phyloP scores from a whole-genome alignment of 2,329 filamentous ascomycete species.

The Stagonosporopsis rhizophila region DNA sequence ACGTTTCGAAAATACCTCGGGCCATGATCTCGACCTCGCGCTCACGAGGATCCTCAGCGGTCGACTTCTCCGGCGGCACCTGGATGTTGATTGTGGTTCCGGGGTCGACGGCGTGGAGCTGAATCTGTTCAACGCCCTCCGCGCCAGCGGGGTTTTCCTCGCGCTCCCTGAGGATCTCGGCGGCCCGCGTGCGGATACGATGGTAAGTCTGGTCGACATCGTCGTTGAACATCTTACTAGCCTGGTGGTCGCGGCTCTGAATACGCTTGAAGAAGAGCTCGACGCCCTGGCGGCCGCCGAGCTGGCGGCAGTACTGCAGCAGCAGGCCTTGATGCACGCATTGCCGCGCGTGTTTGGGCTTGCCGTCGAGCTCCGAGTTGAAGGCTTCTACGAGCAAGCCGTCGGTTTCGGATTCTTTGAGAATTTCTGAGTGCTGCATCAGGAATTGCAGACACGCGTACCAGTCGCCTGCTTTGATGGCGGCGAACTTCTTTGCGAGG shows the following conservation, averaged over 20 bases:
- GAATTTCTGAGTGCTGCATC: conserved; percentile 75
- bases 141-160: conserved; percentile 56
- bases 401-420: conserved; percentile 87
- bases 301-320: conserved; percentile 90
- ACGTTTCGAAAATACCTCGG: conserved; percentile 80
- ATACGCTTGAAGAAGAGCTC: conserved; percentile 96
- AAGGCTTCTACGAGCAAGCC: conserved; percentile 91
- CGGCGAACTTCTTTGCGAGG: conserved; percentile 80
- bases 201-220: conserved; percentile 89
- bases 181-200: conserved; percentile 77
- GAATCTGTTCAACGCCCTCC: conserved; percentile 89
- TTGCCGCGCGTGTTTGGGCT: conserved; percentile 78
- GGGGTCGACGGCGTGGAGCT: conserved; percentile 94
- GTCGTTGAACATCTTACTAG: conserved; percentile 87
- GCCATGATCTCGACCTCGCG: conserved; percentile 64
- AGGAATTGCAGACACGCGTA: conserved; percentile 77
- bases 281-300: conserved; percentile 89
- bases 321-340: conserved; percentile 93
- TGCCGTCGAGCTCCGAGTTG: conserved; percentile 79
- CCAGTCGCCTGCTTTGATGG: conserved; percentile 80
- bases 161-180: conserved; percentile 73
- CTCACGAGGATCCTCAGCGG: conserved; percentile 58
- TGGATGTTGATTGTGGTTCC: conserved; percentile 89
- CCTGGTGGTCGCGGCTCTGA: conserved; percentile 86
- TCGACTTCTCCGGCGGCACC: conserved; percentile 69